A percentile compares a stretch with the other conserved stretches of the same genome.
These are phyloP conservation scores for Apiospora koreana DNA, from an alignment of 2,329 filamentous ascomycete genomes.

Conservation along the genomic window DNA sequence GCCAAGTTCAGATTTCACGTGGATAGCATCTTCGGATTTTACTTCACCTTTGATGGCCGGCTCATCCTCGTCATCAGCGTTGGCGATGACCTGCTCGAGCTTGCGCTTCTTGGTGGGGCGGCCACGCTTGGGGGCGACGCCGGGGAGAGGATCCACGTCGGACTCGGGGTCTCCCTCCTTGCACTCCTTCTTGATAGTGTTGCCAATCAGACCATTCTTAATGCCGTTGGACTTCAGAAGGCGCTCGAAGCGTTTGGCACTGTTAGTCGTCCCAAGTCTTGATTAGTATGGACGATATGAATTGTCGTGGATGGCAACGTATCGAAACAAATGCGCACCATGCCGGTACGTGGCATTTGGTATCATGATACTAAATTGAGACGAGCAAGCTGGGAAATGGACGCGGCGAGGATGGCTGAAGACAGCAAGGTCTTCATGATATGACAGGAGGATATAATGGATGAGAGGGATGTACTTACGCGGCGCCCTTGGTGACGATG, in stretches of 20 bases:
- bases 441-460: background rate
- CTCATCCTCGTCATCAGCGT: slow-evolving; percentile 35
- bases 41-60: slow-evolving; percentile 36
- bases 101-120: slow-evolving; percentile 32
- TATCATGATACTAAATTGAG: background rate
- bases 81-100: slow-evolving; percentile 37
- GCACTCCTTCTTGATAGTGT: slow-evolving; percentile 20
- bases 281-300: background rate
- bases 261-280: slow-evolving; percentile 31
- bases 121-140: slow-evolving; percentile 22
- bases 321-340: background rate
- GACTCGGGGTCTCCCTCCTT: background rate
- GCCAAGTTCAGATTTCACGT: slow-evolving; percentile 30
- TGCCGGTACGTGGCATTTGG: background rate
- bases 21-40: slow-evolving; percentile 33
- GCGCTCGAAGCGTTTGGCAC: slow-evolving; percentile 68
- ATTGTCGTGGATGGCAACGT: background rate
- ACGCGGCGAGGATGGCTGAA: background rate
- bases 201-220: slow-evolving; percentile 23
- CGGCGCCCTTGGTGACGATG: slow-evolving; percentile 67
- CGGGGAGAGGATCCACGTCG: slow-evolving; percentile 6
- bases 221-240: slow-evolving; percentile 63
- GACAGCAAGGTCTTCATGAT: background rate
- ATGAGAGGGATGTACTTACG: slow-evolving; percentile 53
- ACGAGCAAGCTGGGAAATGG: no score